Conservation (phyloP, 108 stramenopile genomes). For the Fistulifera solaris region DNA sequence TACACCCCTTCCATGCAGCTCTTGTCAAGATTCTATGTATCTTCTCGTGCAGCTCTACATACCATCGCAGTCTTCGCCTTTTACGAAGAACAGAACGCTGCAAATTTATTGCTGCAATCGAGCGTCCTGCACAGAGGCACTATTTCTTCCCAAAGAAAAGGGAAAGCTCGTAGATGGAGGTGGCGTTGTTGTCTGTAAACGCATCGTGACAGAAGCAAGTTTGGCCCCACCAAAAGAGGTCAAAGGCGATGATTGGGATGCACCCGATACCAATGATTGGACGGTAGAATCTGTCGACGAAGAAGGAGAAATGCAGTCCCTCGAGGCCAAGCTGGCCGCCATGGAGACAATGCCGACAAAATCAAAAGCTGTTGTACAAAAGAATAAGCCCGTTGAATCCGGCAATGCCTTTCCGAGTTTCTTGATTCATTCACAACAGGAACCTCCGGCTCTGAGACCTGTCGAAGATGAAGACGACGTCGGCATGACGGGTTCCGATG, state of each 20-base stretch:
- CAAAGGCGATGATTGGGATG: neutral
- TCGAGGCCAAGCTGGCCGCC: slow-evolving; percentile 51
- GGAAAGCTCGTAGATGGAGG: slow-evolving; percentile 32
- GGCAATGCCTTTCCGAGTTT: slow-evolving; percentile 24
- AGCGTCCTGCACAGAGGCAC: slow-evolving; percentile 11
- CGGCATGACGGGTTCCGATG: slow-evolving; percentile 35
- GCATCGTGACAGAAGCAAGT: slow-evolving; percentile 8
- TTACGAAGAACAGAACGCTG: slow-evolving; percentile 15
- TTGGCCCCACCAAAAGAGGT: slow-evolving; percentile 20
- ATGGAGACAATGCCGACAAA: slow-evolving; percentile 15
- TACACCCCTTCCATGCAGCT: slow-evolving; percentile 25
- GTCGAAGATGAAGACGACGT: slow-evolving; percentile 62
- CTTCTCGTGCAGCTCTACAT: slow-evolving; percentile 46
- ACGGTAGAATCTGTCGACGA: slow-evolving; percentile 20
- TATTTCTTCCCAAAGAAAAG: slow-evolving; percentile 12
- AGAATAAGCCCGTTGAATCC: neutral
- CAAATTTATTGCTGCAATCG: slow-evolving; percentile 50
- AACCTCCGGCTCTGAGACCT: slow-evolving; percentile 29
- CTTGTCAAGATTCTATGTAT: slow-evolving; percentile 38
- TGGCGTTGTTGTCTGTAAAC: slow-evolving; percentile 30
- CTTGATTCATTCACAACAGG: slow-evolving; percentile 36
- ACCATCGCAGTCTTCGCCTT: slow-evolving; percentile 14
- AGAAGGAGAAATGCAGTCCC: slow-evolving; percentile 24
- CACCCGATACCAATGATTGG: slow-evolving; percentile 40
- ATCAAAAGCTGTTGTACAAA: slow-evolving; percentile 8